Evolutionary conservation across 108 stramenopile genomes (phyloP).

Genomic region (Nitzschia sp.): DNA sequence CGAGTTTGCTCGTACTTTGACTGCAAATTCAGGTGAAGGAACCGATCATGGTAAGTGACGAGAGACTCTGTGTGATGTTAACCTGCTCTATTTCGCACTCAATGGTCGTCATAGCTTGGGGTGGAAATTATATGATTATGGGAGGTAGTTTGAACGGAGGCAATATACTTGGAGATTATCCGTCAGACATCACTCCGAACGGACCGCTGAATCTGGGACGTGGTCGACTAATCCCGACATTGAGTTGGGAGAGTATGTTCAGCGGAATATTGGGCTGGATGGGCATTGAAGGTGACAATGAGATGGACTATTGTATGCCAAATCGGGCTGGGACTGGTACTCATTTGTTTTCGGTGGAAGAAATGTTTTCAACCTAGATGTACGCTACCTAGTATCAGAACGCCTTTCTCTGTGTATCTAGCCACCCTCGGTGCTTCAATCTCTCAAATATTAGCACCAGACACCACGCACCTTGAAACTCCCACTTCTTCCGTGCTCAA

Average conservation of each 20-base stretch:
- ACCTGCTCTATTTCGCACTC: too few relatives aligned
- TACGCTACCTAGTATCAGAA: too few relatives aligned
- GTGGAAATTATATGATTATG: constrained; percentile 8
- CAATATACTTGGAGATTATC: constrained; percentile 56
- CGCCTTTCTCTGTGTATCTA: too few relatives aligned
- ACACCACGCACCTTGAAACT: too few relatives aligned
- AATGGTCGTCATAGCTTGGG: neutral
- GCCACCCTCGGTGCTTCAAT: too few relatives aligned
- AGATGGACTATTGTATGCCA: constrained; percentile 30
- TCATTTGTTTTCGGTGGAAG: too few relatives aligned
- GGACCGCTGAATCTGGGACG: constrained; percentile 42
- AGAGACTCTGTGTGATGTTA: too few relatives aligned
- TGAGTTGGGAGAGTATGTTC: constrained; percentile 68
- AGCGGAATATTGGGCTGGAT: constrained; percentile 32
- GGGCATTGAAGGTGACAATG: constrained; percentile 20
- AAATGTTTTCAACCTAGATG: too few relatives aligned
- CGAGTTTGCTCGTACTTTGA: constrained; percentile 71
- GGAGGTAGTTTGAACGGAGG: constrained; percentile 62
- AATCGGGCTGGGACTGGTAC: constrained; percentile 9
- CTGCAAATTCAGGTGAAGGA: constrained; percentile 67
- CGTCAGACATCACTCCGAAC: constrained; percentile 41
- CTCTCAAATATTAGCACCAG: too few relatives aligned
- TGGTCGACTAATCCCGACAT: constrained; percentile 61
- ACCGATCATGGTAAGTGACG: constrained; percentile 51
- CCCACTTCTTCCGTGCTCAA: too few relatives aligned